Conservation (phyloP, 2,329 filamentous ascomycete species). For the Zymoseptoria ardabiliae region DNA sequence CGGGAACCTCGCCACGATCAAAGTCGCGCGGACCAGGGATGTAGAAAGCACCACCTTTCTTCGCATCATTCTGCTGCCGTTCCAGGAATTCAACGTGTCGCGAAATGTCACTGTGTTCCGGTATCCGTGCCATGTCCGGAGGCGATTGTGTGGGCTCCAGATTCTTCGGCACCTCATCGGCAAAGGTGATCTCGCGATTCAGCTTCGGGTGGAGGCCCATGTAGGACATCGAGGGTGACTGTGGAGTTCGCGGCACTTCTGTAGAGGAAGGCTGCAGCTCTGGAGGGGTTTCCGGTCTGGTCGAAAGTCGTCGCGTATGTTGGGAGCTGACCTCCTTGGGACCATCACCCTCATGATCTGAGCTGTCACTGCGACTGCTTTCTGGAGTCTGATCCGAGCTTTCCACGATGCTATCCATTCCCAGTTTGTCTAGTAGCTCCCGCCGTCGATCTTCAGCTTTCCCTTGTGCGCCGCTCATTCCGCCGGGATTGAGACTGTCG, state of each 20-base stretch:
- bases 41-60: conserved; percentile 64
- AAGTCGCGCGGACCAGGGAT: conserved; percentile 90
- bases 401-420: conserved; percentile 25
- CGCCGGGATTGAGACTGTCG: conserved; percentile 40
- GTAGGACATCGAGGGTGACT: conserved; percentile 8
- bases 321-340: not conserved
- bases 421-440: conserved; percentile 40
- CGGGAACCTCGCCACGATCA: conserved; percentile 70
- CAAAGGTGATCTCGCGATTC: conserved; percentile 57
- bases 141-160: not conserved
- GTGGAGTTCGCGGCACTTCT: not conserved
- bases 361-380: conserved; percentile 17
- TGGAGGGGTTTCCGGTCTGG: not conserved
- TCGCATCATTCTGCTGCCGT: conserved; percentile 60
- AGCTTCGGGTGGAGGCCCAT: conserved; percentile 23
- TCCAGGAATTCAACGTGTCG: conserved; percentile 85
- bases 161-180: conserved; percentile 49
- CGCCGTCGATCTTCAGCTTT: conserved; percentile 43
- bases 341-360: conserved; percentile 3
- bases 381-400: conserved; percentile 32
- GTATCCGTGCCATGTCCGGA: conserved; percentile 38
- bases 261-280: not conserved
- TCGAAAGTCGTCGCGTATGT: not conserved
- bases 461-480: conserved; percentile 40
- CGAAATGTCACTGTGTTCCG: conserved; percentile 40